A percentile compares a stretch with the other conserved stretches of the same genome.
These are phyloP conservation scores for Persicaria maculosa DNA, from an alignment of 148 eudicot genomes.

Conservation along the genomic window DNA sequence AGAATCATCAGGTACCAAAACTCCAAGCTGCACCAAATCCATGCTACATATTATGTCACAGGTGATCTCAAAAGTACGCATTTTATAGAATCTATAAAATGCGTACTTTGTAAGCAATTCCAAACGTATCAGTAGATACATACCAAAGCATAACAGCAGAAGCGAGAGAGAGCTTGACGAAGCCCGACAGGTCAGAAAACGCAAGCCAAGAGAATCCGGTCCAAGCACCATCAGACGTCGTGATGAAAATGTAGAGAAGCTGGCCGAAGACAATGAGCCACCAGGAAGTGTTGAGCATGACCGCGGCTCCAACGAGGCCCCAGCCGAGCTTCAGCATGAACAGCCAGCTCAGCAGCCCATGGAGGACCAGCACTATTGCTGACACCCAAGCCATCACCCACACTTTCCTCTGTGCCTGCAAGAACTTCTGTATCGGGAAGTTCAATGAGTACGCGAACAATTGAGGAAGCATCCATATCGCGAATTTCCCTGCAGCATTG, in stretches of 20 bases:
- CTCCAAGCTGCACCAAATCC: constrained; percentile 34
- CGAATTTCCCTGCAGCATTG: constrained; percentile 35
- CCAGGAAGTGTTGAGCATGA: constrained; percentile 38
- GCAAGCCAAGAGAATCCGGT: constrained; percentile 38
- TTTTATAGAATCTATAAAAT: too few relatives aligned
- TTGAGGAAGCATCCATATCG: constrained; percentile 43
- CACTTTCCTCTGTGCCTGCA: constrained; percentile 50
- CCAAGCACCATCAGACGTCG: constrained; percentile 27
- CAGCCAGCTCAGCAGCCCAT: constrained; percentile 34
- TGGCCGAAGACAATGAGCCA: constrained; percentile 38
- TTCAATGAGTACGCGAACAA: constrained; percentile 37
- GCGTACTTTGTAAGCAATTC: too few relatives aligned
- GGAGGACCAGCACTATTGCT: constrained; percentile 23
- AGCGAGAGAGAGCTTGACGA: constrained; percentile 45
- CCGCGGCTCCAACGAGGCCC: constrained; percentile 39
- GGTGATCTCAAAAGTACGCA: not conserved
- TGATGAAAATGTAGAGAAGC: constrained; percentile 25
- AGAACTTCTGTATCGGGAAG: constrained; percentile 40
- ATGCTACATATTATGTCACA: not conserved
- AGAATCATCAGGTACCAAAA: constrained; percentile 37
- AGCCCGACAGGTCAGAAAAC: constrained; percentile 26
- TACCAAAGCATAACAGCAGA: constrained; percentile 60
- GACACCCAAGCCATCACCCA: constrained; percentile 38
- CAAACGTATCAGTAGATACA: not conserved
- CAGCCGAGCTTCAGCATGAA: constrained; percentile 20